Conservation (phyloP, 2,329 filamentous ascomycete species). For the Cladosporium sphaerospermum region DNA sequence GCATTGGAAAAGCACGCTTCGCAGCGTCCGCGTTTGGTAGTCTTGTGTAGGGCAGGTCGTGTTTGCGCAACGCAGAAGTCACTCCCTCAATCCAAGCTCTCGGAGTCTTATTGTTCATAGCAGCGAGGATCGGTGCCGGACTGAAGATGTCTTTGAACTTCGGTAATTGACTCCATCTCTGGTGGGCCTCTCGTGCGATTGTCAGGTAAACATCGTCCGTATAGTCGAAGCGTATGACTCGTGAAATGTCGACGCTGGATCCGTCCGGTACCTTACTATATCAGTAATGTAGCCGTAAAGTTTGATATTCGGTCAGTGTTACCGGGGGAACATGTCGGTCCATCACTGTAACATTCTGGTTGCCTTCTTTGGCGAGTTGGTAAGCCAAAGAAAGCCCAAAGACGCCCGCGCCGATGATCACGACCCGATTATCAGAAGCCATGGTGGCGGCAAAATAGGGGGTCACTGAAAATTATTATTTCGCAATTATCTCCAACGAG, state of each 20-base stretch:
- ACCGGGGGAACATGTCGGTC: slow-evolving; percentile 26
- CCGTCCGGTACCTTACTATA: slow-evolving; percentile 24
- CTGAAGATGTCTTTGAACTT: slow-evolving; percentile 1
- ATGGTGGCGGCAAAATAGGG: not conserved
- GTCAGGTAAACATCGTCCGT: slow-evolving; percentile 24
- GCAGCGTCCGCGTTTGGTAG: not conserved
- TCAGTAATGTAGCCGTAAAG: not conserved
- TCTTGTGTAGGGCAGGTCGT: not conserved
- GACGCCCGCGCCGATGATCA: slow-evolving; percentile 40
- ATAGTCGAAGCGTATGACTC: slow-evolving; percentile 34
- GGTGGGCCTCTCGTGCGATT: slow-evolving; percentile 26
- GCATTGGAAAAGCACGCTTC: not conserved
- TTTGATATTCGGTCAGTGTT: not conserved
- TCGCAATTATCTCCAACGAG: too few relatives aligned
- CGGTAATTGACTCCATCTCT: not conserved
- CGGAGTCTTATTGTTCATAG: slow-evolving; percentile 4
- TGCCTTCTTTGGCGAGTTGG: slow-evolving; percentile 22
- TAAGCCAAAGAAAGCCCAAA: slow-evolving; percentile 39
- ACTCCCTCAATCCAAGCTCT: slow-evolving; percentile 5
- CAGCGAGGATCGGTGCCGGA: slow-evolving; percentile 2
- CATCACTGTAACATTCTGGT: slow-evolving; percentile 24
- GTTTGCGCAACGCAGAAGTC: not conserved
- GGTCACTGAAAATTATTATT: too few relatives aligned
- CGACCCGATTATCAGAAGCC: slow-evolving; percentile 16
- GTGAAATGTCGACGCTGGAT: slow-evolving; percentile 36